A percentile compares a stretch with the other conserved stretches of the same genome.
These are phyloP conservation scores for barrel medic (Medicago truncatula) DNA, from an alignment of 306 rosid genomes.

Conservation along the genomic window DNA sequence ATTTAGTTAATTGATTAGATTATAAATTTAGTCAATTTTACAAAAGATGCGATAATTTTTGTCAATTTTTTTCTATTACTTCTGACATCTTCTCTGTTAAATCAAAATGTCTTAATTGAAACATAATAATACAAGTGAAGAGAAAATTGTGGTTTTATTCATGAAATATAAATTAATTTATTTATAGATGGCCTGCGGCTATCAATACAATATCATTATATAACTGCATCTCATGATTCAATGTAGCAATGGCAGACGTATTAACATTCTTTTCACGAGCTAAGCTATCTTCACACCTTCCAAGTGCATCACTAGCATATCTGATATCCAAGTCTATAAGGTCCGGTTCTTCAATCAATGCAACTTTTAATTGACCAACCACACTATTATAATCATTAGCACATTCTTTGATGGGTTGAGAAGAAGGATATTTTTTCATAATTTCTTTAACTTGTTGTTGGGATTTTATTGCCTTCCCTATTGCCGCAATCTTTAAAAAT, in stretches of 20 bases:
- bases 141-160: no score
- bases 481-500: background rate
- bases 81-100: no score
- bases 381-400: background rate
- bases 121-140: no score
- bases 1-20: no score
- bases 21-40: no score
- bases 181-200: background rate
- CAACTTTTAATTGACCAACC: background rate
- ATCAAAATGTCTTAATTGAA: no score
- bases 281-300: background rate
- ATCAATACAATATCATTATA: background rate
- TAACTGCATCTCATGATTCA: background rate
- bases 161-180: no score
- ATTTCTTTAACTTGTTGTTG: background rate
- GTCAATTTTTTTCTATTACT: no score
- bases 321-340: no score
- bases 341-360: background rate
- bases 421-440: constrained; percentile 2
- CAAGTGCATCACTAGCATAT: background rate
- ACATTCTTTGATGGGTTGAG: background rate
- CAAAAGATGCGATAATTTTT: no score
- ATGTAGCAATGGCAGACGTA: background rate
- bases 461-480: background rate
- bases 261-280: background rate